A percentile compares a stretch with the other conserved stretches of the same genome.
Evolutionary conservation across 192 early-diverging fungal species (phyloP).

Genomic region (Coemansia sp.): DNA sequence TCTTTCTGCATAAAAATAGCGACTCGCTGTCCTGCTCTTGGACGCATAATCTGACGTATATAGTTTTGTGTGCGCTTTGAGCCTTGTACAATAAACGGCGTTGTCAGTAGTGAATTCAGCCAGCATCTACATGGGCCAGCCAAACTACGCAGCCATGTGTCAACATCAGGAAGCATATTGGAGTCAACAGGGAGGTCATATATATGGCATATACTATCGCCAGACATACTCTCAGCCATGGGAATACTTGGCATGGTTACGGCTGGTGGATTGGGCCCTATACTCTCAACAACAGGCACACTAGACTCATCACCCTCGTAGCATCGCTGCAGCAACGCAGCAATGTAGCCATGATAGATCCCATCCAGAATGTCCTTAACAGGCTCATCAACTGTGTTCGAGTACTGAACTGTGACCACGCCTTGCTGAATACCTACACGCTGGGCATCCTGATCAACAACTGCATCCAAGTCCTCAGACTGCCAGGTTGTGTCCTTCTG

Average conservation of each 20-base stretch:
- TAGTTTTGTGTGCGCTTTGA: slow-evolving; percentile 58
- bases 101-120: slow-evolving; percentile 75
- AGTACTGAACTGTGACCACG: slow-evolving; percentile 73
- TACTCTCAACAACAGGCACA: slow-evolving; percentile 79
- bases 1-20: not conserved
- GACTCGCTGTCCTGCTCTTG: slow-evolving; percentile 55
- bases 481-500: slow-evolving; percentile 91
- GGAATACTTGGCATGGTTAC: slow-evolving; percentile 16
- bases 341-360: slow-evolving; percentile 79
- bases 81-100: slow-evolving; percentile 70
- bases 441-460: slow-evolving; percentile 79
- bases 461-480: slow-evolving; percentile 78
- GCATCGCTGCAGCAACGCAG: slow-evolving; percentile 64
- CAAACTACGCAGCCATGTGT: slow-evolving; percentile 66
- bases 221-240: not conserved
- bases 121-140: slow-evolving; percentile 70
- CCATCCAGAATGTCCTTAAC: slow-evolving; percentile 84
- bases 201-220: not conserved
- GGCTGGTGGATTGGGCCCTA: slow-evolving; percentile 36
- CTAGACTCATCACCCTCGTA: slow-evolving; percentile 56
- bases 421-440: slow-evolving; percentile 87
- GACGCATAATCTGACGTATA: slow-evolving; percentile 55
- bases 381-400: slow-evolving; percentile 73
- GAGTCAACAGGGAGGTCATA: slow-evolving; percentile 2
- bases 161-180: slow-evolving; percentile 5